Base-by-base conservation (phyloP, 306 rosid genomes). In the Acmispon strigosus region DNA sequence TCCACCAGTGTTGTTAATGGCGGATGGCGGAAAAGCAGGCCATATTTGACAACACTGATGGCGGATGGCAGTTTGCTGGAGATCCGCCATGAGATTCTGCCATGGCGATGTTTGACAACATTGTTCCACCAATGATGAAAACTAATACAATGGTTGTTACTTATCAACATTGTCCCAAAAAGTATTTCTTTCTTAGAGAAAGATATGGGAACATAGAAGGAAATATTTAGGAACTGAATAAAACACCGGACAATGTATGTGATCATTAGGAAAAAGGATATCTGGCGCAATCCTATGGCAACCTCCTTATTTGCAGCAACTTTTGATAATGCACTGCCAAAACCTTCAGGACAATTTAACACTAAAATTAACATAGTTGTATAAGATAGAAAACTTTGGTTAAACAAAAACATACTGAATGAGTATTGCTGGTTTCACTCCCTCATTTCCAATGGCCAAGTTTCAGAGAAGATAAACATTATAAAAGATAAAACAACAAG, bases 311-410 rank as follows among this genome's bases (percentile, higher is more conserved):
- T 89, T 67, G 95, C 87, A 45, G 89, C 80, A 60, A 90, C 90
- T 86, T 90, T 89, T 42, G 92, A 85, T 56, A 94, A 74, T 18
- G 97, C 98, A 84, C 88, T 81, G 53, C 98, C 97, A 76, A 94
- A 90, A 82, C 98, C 98, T 90, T 76, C 52, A 83, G 19, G 19
- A 18, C 73, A 77, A 79, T 80, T 48, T 14, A 76, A 79, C 20
- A 75, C 72, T n/a, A 45, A 63, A 68, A 75, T 66, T 42, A 69
- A n/a, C 16, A 42, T 20, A 2, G 43, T 36, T 11, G 52, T 43
- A 60, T 20, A 18, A 50, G 16, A 65, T 27, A 3, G 47, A 58
- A 20, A 70, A 29, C 8, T n/a, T 49, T 29, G 1, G 15, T 29
- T 18, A 27, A 54, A 41, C 9, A 62, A 55, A 55, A 41, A 45